These are phyloP conservation scores for Musa schizocarpa DNA, from an alignment of 176 grass and related monocot genomes.

Conservation along the genomic window DNA sequence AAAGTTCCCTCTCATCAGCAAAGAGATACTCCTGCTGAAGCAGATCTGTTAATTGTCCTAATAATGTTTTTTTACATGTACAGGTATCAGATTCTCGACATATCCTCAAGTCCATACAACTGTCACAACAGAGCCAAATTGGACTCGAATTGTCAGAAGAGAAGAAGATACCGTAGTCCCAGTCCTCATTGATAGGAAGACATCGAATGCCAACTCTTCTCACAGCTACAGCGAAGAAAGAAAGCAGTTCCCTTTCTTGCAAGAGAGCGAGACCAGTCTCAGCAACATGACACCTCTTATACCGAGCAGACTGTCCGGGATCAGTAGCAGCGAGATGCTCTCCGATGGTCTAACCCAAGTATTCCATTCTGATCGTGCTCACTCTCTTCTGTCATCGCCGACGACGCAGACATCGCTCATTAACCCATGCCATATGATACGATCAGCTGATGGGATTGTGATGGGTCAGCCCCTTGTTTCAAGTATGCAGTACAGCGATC, in stretches of 20 bases:
- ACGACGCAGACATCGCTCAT: slow-evolving; percentile 36
- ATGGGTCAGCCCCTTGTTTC: slow-evolving; percentile 40
- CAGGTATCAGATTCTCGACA: slow-evolving; percentile 54
- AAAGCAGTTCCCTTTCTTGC: slow-evolving; percentile 52
- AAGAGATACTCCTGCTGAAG: background rate
- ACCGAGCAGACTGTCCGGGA: slow-evolving; percentile 21
- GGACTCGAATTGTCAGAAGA: slow-evolving; percentile 33
- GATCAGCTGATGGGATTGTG: slow-evolving; percentile 32
- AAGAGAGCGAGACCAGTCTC: slow-evolving; percentile 42
- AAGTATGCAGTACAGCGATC: slow-evolving; percentile 32
- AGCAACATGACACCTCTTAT: slow-evolving; percentile 28
- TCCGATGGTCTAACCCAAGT: slow-evolving; percentile 34
- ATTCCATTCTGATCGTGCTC: slow-evolving; percentile 67
- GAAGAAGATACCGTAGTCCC: slow-evolving; percentile 28
- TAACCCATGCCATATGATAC: slow-evolving; percentile 38
- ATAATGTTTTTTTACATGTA: background rate
- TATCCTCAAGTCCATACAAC: slow-evolving; percentile 28
- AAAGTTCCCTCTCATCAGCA: background rate
- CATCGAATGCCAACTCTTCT: slow-evolving; percentile 23
- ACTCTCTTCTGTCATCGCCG: slow-evolving; percentile 90
- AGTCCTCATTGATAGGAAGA: slow-evolving; percentile 16
- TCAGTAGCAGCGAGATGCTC: slow-evolving; percentile 42
- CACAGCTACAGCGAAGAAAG: slow-evolving; percentile 31
- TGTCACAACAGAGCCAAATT: slow-evolving; percentile 22
- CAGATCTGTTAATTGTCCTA: background rate